These are phyloP conservation scores for Nevesoporus exiguus DNA, from an alignment of 768 basidiomycete genomes.

Conservation along the genomic window DNA sequence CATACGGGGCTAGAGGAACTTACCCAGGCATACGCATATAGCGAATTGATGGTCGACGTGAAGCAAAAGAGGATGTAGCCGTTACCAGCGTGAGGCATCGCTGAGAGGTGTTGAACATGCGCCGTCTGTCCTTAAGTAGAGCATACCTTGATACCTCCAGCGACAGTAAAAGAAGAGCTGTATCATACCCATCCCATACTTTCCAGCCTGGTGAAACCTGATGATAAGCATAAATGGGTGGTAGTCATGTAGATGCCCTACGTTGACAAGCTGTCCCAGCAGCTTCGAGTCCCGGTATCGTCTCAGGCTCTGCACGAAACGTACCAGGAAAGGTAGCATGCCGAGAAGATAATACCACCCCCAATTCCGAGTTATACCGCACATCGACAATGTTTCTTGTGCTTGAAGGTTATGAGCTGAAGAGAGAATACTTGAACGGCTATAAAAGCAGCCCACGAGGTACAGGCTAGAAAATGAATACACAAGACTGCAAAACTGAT, in stretches of 20 bases:
- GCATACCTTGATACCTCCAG: slow-evolving; percentile 68
- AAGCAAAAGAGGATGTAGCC: slow-evolving; percentile 70
- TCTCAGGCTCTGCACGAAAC: slow-evolving; percentile 81
- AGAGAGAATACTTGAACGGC: slow-evolving; percentile 8
- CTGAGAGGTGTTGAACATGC: slow-evolving; percentile 2
- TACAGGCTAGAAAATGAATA: slow-evolving; percentile 74
- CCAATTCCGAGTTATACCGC: slow-evolving; percentile 52
- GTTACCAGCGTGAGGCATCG: slow-evolving; percentile 38
- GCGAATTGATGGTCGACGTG: slow-evolving; percentile 55
- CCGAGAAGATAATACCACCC: slow-evolving; percentile 55
- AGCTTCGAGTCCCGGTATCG: slow-evolving; percentile 80
- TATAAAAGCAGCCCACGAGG: slow-evolving; percentile 73
- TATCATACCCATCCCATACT: slow-evolving; percentile 69
- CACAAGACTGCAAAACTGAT: slow-evolving; percentile 77
- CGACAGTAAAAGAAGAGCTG: slow-evolving; percentile 65
- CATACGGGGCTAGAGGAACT: slow-evolving; percentile 18
- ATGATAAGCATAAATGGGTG: background rate
- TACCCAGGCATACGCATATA: slow-evolving; percentile 81
- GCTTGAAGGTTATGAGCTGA: slow-evolving; percentile 32
- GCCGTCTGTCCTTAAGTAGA: background rate
- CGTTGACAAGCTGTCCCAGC: slow-evolving; percentile 84
- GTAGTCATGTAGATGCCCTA: slow-evolving; percentile 32
- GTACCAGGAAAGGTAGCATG: slow-evolving; percentile 66
- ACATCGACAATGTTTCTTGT: slow-evolving; percentile 42
- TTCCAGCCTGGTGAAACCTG: slow-evolving; percentile 61